Percentiles rank a stretch among this genome's conserved stretches.
Evolutionary conservation across 2,329 filamentous ascomycete genomes (phyloP).

Genomic region (Aureobasidium sp.): DNA sequence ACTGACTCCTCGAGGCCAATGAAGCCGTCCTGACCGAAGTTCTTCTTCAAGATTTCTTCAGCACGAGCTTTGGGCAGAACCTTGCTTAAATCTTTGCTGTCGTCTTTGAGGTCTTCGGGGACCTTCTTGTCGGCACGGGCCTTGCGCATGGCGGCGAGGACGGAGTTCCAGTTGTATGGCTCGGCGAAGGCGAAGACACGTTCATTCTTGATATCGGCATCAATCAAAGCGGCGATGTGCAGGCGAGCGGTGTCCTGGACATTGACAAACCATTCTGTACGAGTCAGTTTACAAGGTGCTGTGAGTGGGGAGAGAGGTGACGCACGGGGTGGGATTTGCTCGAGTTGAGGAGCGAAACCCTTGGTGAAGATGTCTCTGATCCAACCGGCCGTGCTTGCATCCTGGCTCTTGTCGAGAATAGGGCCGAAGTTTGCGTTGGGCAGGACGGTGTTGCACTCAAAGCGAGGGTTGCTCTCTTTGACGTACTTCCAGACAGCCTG

Average conservation of each 20-base stretch:
- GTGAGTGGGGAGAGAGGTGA: background rate
- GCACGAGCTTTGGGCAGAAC: conserved; percentile 16
- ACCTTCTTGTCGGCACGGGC: conserved; percentile 31
- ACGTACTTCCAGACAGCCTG: conserved; percentile 40
- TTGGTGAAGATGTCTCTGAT: conserved; percentile 10
- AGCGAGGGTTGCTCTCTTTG: conserved; percentile 34
- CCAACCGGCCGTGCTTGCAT: conserved; percentile 13
- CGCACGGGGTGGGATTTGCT: conserved; percentile 8
- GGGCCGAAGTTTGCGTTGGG: conserved; percentile 18
- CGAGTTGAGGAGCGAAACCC: background rate
- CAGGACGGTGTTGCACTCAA: conserved; percentile 34
- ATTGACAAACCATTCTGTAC: conserved; percentile 31
- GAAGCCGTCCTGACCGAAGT: conserved; percentile 22
- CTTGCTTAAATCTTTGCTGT: conserved; percentile 13
- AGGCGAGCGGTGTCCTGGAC: conserved; percentile 40
- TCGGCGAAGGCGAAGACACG: conserved; percentile 43
- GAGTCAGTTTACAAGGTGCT: background rate
- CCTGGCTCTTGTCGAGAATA: conserved; percentile 12
- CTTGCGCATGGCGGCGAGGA: conserved; percentile 29
- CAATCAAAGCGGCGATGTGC: conserved; percentile 40
- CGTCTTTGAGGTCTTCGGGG: conserved; percentile 22
- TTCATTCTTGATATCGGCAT: conserved; percentile 36
- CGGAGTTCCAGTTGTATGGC: conserved; percentile 35
- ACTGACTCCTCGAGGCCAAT: conserved; percentile 22
- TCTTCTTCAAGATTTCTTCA: conserved; percentile 22